Base-by-base conservation (phyloP, 2,329 filamentous ascomycete species). In the Didymella pomorum region DNA sequence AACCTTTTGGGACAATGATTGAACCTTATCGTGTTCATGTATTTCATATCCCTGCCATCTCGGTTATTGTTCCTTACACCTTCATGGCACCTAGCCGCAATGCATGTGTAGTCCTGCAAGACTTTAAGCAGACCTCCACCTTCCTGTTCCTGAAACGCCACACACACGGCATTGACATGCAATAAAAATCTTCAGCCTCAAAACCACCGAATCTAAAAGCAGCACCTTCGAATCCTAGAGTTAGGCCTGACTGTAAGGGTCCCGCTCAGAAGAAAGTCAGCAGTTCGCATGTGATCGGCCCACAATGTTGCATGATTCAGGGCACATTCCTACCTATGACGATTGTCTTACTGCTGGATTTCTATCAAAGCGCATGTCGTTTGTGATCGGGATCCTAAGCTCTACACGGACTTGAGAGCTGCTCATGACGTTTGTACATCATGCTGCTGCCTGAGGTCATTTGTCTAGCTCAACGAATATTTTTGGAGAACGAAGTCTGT, bases 91-190 rank as follows among this genome's bases (percentile, higher is more conserved):
- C n/a, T n/a, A n/a, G n/a, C n/a, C n/a, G n/a, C n/a, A n/a, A n/a
- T n/a, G n/a, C n/a, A n/a, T n/a, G n/a, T n/a, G n/a, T n/a, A n/a
- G n/a, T n/a, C n/a, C n/a, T n/a, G n/a, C 23, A 25, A 21, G 28
- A n/a, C 21, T 28, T 21, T n/a, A n/a, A n/a, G n/a, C n/a, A n/a
- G n/a, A n/a, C n/a, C n/a, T n/a, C n/a, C 42, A 46, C 50, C 50
- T 45, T 52, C 50, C 41, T 28, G 23, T 31, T 46, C n/a, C 8
- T 23, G 23, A 26, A 45, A 10, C 11, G 11, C 23, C 23, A 31
- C 25, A 23, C 5, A 33, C n/a, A 54, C 43, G 43, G 52, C 33
- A 54, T 54, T 26, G 33, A 47, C 11, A 14, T 33, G 44, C 44
- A 54, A 54, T 54, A 16, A 48, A 42, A 31, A 14, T n/a, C 21